Percentiles rank a stretch among this genome's conserved stretches.
Evolutionary conservation across 768 basidiomycete genomes (phyloP).

Genomic region (Leccinum obscurum): DNA sequence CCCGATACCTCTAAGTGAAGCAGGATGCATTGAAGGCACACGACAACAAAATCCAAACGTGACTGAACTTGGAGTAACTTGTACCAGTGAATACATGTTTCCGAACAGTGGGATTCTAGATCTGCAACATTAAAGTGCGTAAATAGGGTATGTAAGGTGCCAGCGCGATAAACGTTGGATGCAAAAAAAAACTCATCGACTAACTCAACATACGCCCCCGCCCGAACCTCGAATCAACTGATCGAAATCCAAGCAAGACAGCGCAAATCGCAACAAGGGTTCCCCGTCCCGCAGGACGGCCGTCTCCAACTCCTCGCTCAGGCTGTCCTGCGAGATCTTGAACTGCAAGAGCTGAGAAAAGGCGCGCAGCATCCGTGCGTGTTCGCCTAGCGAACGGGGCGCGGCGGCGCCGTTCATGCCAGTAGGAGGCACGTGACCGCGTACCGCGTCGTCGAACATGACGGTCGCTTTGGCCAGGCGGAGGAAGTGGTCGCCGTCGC

Average conservation of each 20-base stretch:
- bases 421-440: conserved; percentile 1
- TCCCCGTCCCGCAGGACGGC: conserved; percentile 27
- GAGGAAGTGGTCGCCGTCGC: conserved; percentile 20
- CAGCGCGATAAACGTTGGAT: background rate
- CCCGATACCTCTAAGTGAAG: conserved; percentile 38
- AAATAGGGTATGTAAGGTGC: background rate
- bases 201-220: background rate
- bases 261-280: conserved; percentile 20
- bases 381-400: background rate
- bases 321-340: conserved; percentile 11
- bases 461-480: conserved; percentile 18
- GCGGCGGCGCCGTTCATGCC: background rate
- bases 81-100: conserved; percentile 6
- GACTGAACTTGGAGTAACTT: conserved; percentile 2
- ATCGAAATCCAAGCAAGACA: conserved; percentile 24
- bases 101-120: background rate
- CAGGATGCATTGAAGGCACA: conserved; percentile 40
- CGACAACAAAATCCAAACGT: conserved; percentile 60
- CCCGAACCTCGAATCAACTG: conserved; percentile 13
- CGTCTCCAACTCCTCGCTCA: conserved; percentile 17
- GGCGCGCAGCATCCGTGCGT: conserved; percentile 15
- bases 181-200: conserved; percentile 7
- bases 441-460: conserved; percentile 20
- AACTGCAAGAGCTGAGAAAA: conserved; percentile 17
- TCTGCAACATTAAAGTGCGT: conserved; percentile 4